A percentile compares a stretch with the other conserved stretches of the same genome.
These are phyloP conservation scores for Suillus variegatus DNA, from an alignment of 768 basidiomycete genomes.

Conservation along the genomic window DNA sequence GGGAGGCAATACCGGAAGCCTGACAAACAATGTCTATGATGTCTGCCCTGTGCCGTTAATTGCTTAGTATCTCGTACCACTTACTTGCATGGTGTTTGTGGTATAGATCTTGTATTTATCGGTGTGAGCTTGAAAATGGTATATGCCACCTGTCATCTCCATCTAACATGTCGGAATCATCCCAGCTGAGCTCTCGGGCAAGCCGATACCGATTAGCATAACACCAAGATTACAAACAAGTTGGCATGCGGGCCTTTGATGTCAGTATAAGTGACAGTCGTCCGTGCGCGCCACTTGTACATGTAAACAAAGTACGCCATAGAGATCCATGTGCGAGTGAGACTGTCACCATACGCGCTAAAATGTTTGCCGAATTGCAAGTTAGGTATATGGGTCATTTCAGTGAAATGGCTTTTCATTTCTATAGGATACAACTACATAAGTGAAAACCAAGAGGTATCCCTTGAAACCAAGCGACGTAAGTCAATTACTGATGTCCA, in stretches of 20 bases:
- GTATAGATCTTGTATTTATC: background rate
- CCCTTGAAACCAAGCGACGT: background rate
- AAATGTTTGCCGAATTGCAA: background rate
- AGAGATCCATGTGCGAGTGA: too few species aligned
- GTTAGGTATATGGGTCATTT: background rate
- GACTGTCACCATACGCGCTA: background rate
- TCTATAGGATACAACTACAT: constrained; percentile 1
- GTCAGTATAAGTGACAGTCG: too few species aligned
- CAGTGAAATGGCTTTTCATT: background rate
- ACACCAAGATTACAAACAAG: background rate
- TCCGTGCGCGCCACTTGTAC: too few species aligned
- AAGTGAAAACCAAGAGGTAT: background rate
- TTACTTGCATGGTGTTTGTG: background rate
- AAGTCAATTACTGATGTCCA: background rate
- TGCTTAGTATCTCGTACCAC: background rate
- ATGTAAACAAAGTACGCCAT: too few species aligned
- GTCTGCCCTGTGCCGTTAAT: background rate
- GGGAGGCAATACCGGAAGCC: background rate
- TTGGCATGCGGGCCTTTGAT: background rate
- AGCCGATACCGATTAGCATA: background rate
- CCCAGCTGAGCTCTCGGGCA: background rate
- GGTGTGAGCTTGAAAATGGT: background rate
- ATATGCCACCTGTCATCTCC: background rate
- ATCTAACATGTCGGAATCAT: background rate
- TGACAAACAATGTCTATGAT: background rate